Base-by-base conservation (phyloP, 257 asterid genomes). In the Solanum medicagineum region DNA sequence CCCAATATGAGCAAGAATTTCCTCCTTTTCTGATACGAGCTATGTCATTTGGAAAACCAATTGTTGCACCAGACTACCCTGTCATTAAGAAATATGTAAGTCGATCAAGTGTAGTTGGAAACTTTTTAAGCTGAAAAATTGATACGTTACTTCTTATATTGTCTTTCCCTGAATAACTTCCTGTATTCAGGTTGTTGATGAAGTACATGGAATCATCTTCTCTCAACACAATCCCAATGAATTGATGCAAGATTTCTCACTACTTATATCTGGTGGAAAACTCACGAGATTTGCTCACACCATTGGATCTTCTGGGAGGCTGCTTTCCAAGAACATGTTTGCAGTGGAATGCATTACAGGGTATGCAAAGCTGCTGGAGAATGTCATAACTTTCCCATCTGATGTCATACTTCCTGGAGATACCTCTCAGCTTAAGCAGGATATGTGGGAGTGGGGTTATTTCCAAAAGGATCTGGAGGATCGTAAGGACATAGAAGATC, bases 1-100 rank as follows among this genome's bases (percentile, higher is more conserved):
- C 99, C 60, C 99, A 97, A 91, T 94, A 92, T 51, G 99, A 93
- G 88, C 98, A 93, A 88, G 95, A 92, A 20, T 97, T 97, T 91
- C 98, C 99, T 89, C 92, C 95, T 77, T 87, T 93, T 71, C 90
- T 97, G 83, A 92, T 89, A 12, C 91, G 99, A 84, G 99, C 99
- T 87, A 94, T 97, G 98, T 88, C 98, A 75, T 92, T 94, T 85
- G 99, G 98, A 83, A 87, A 92, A 86, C 99, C 99, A 86, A 82
- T 93, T 44, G 84, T 97, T 87, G 97, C 95, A 81, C 94, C 97
- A 45, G 98, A 95, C 90, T 88, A 87, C 89, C 95, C 36, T 32
- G 87, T 89, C 90, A 91, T 95, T 85, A 91, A 86, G 70, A 92
- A 93, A 90, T 89, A 94, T 84, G 99, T 97, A 86, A 57, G 99